Evolutionary conservation across 23 red algal genomes (phyloP).

Genomic region (Gracilaria vermiculophylla): DNA sequence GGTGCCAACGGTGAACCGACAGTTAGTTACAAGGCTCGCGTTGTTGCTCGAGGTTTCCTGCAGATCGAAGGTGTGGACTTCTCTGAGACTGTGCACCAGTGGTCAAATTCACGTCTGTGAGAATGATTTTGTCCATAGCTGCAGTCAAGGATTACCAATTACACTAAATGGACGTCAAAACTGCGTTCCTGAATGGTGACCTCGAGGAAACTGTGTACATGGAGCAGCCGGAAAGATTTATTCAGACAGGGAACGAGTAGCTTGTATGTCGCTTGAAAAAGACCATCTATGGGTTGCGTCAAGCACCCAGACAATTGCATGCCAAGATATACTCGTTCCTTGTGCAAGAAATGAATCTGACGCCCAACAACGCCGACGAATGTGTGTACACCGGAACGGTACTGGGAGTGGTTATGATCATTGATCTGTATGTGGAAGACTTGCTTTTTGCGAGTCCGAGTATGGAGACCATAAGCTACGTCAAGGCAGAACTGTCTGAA

Average conservation of each 20-base stretch:
- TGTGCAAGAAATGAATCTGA: slow-evolving; percentile 13
- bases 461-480: neutral
- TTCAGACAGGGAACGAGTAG: neutral
- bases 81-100: slow-evolving; percentile 53
- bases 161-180: slow-evolving; percentile 48
- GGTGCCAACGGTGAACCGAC: neutral
- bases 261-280: slow-evolving; percentile 42
- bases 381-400: slow-evolving; percentile 40
- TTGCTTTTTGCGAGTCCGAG: slow-evolving; percentile 15
- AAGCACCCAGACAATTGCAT: slow-evolving; percentile 24
- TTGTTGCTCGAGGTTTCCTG: slow-evolving; percentile 25
- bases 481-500: slow-evolving; percentile 19
- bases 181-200: slow-evolving; percentile 57
- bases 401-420: slow-evolving; percentile 13
- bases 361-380: slow-evolving; percentile 13
- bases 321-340: slow-evolving; percentile 21
- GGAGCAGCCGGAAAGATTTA: slow-evolving; percentile 36
- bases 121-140: slow-evolving; percentile 4
- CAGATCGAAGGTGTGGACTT: slow-evolving; percentile 46
- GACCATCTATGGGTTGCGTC: slow-evolving; percentile 35
- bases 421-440: slow-evolving; percentile 38
- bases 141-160: neutral
- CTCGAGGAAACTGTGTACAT: slow-evolving; percentile 56
- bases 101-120: slow-evolving; percentile 24
- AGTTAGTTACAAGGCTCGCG: slow-evolving; percentile 46